These are phyloP conservation scores for Labyrinthula sp. DNA, from an alignment of 352 stramenopile species.

Conservation along the genomic window DNA sequence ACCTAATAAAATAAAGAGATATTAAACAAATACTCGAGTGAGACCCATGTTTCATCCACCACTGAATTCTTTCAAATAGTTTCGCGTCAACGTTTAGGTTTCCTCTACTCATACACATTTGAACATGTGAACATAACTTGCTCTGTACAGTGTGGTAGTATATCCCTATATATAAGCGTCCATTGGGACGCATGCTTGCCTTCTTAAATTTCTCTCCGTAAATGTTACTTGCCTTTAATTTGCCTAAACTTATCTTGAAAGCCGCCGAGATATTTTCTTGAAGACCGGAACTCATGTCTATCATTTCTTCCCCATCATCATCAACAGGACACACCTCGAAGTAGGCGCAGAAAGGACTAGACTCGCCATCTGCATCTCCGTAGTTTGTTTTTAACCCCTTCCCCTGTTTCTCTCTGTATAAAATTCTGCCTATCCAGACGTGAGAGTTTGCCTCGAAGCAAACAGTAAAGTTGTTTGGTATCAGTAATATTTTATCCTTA, in stretches of 20 bases:
- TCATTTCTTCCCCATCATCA: slow-evolving; percentile 1
- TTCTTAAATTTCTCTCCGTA: too few species aligned
- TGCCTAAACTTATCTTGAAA: too few species aligned
- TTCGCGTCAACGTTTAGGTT: too few species aligned
- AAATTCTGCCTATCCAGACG: slow-evolving; percentile 14
- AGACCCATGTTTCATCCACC: too few species aligned
- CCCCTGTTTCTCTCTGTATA: neutral
- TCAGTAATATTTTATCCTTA: slow-evolving; percentile 2
- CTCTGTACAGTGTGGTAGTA: slow-evolving; percentile 23
- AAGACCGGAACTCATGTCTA: slow-evolving; percentile 5
- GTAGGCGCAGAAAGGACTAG: slow-evolving; percentile 1
- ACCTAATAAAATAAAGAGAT: too few species aligned
- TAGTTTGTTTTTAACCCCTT: too few species aligned
- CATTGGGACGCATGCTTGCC: slow-evolving; percentile 14
- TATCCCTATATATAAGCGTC: slow-evolving; percentile 19
- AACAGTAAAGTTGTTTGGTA: slow-evolving; percentile 10
- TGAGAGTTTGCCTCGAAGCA: slow-evolving; percentile 23
- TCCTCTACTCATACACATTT: too few species aligned
- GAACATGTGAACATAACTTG: too few species aligned
- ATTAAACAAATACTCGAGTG: too few species aligned
- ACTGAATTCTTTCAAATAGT: too few species aligned
- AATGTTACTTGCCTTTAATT: too few species aligned
- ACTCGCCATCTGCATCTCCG: neutral
- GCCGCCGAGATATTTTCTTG: slow-evolving; percentile 25
- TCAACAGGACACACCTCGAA: slow-evolving; percentile 16